Percentiles rank a stretch among this genome's conserved stretches.
Conservation (phyloP, 805 yeast species). For the Pichia ethanolica region DNA sequence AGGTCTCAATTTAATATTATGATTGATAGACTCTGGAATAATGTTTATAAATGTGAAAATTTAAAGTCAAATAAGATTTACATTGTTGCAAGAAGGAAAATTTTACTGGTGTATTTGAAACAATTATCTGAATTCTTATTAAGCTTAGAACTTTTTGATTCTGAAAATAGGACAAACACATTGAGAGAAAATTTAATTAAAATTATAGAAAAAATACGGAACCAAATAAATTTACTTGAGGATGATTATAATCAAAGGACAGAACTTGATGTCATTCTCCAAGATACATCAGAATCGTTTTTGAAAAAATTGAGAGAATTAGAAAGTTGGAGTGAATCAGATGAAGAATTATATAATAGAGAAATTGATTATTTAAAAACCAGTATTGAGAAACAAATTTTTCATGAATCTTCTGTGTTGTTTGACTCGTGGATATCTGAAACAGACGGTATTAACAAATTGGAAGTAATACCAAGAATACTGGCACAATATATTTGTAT, state of each 20-base stretch:
- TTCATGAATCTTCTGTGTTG: conserved; percentile 47
- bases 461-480: not conserved
- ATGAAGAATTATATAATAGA: conserved; percentile 35
- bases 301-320: conserved; percentile 41
- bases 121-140: conserved; percentile 28
- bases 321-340: conserved; percentile 48
- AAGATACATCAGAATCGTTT: conserved; percentile 38
- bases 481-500: conserved; percentile 5
- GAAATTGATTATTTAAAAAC: conserved; percentile 38
- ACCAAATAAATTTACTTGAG: conserved; percentile 48
- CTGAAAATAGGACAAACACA: conserved; percentile 12
- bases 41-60: conserved; percentile 36
- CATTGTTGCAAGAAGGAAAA: conserved; percentile 39
- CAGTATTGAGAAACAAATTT: conserved; percentile 43
- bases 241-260: conserved; percentile 37
- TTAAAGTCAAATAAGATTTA: conserved; percentile 26
- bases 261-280: conserved; percentile 43
- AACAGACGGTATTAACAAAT: not conserved
- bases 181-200: conserved; percentile 9
- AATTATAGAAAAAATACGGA: conserved; percentile 29
- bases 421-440: conserved; percentile 36
- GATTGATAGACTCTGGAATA: conserved; percentile 33
- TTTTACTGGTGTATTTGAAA: conserved; percentile 18
- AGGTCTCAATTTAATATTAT: conserved; percentile 33
- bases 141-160: conserved; percentile 23